Base-by-base conservation (phyloP, 306 rosid species). In the Casuarina cunninghamiana region DNA sequence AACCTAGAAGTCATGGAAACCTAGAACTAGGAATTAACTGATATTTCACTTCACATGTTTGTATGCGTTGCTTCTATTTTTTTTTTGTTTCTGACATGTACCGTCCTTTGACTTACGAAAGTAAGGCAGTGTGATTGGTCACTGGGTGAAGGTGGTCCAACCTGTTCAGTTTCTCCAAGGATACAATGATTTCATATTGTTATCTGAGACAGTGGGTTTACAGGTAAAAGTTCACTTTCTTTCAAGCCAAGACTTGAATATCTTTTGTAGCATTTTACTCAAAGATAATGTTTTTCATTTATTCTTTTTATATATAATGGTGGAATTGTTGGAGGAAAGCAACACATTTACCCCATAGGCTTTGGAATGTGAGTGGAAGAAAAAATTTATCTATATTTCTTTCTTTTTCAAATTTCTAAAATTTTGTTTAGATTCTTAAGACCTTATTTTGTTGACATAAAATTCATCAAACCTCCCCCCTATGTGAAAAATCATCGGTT, bases 201-300 rank as follows among this genome's bases (percentile, higher is more conserved):
- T 92, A 83, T 53, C 98, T 82, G 83, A 91, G 82, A 88, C 98
- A 70, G 91, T 95, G 53, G 97, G 98, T 74, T 88, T 95, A 82
- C 97, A 91, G 98, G 98, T 92, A 84, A 82, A 83, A 73, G 77
- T 67, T 54, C 58, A 44, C 72, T 44, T 57, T n/a, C 53, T 82
- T 81, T 75, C 70, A 21, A 60, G 39, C 32, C n/a, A 65, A 37
- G 37, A n/a, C 42, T 74, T 16, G 54, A 71, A 78, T 70, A 44
- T 72, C 21, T 57, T 78, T 17, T 53, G 12, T 35, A 41, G 16
- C n/a, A 17, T 63, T 63, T 63, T 39, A 63, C 11, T 63, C 42
- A 44, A 13, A 63, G 45, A 63, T 63, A 12, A 63, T 39, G 38
- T 2, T 38, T 63, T 8, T 38, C 43, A 37, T 17, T 41, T 45